Evolutionary conservation across 768 basidiomycete genomes (phyloP), one percentile per base, ranked within the genome.

Genomic region (Collybiopsis luxurians): DNA sequence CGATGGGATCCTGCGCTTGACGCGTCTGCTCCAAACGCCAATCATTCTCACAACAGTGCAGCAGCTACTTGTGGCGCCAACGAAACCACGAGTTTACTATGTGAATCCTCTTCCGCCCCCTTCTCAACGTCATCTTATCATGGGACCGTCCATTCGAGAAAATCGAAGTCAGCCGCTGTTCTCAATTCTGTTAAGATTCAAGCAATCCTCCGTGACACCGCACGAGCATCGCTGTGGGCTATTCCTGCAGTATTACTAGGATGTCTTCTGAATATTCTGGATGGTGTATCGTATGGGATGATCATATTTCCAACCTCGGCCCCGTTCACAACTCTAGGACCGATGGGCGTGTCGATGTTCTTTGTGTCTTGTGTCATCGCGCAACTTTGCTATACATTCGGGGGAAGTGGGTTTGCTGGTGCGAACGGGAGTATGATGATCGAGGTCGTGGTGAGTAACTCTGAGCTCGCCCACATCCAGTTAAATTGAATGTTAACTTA

Each of bases 351-450:
- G 1, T 95, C 94, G 31, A 92, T 98, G 89, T 96, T 96, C 71
- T 96, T 95, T 69, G 80, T 94, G 19, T 85, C 90, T 79, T 87
- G 66, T 64, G 85, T 74, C 21, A 9, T 51, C 36, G 30, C 36
- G 21, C 50, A 43, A 43, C 72, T 97, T 23, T 82, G 89, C 0
- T 98, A 92, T 69, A 87, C 90, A 1, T 70, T 87, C 9, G 95
- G 94, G 4, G 96, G 91, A 3, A 94, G 90, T 62, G 87, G 86
- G 23, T 97, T 99, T 69, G 85, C 85, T 9, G 92, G 91, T 49
- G 93, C 89, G 1, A 95, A 93, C 71, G 92, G 91, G 5, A 93
- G 90, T 60, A 94, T 95, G 94, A 97, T 98, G 94, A 98, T 99
- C 59, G 96, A 98, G 72, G 92, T 95, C 11, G 95, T 98, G 62